Evolutionary conservation across 164 flowering plant species (phyloP).

Genomic region (Liriodendron chinense): DNA sequence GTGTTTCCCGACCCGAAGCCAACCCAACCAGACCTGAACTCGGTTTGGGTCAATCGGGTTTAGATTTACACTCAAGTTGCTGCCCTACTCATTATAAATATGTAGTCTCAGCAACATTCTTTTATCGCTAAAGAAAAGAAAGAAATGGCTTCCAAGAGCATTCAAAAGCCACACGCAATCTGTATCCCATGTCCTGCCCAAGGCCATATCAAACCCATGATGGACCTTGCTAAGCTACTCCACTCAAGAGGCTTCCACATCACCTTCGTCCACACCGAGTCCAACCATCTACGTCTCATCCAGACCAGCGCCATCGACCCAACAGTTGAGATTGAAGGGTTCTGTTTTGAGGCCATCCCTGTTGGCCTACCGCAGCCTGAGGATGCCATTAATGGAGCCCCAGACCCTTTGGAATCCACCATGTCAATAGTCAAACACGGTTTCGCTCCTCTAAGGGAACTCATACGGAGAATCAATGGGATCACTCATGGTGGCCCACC

Average conservation of each 20-base stretch:
- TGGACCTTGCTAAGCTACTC: slow-evolving; percentile 33
- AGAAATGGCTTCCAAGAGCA: neutral
- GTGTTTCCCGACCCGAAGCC: too few relatives aligned
- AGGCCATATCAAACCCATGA: slow-evolving; percentile 41
- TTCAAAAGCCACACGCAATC: slow-evolving; percentile 30
- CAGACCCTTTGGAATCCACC: slow-evolving; percentile 26
- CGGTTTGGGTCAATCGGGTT: too few relatives aligned
- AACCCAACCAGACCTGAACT: too few relatives aligned
- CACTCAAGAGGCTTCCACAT: slow-evolving; percentile 33
- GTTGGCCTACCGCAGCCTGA: slow-evolving; percentile 42
- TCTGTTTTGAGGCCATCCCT: slow-evolving; percentile 40
- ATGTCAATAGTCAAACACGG: neutral
- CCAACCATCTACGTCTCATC: slow-evolving; percentile 11
- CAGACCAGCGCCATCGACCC: slow-evolving; percentile 18
- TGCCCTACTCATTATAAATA: too few relatives aligned
- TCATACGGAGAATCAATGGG: slow-evolving; percentile 23
- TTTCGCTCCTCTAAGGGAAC: slow-evolving; percentile 27
- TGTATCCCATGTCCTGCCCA: slow-evolving; percentile 40
- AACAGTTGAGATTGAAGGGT: slow-evolving; percentile 24
- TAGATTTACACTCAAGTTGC: too few relatives aligned
- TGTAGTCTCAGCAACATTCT: too few relatives aligned
- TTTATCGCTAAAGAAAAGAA: too few relatives aligned
- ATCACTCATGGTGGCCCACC: slow-evolving; percentile 22
- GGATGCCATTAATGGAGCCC: slow-evolving; percentile 36
- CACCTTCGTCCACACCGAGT: slow-evolving; percentile 41